Conservation (phyloP, 2,329 filamentous ascomycete genomes). For the Colletotrichum liriopes region DNA sequence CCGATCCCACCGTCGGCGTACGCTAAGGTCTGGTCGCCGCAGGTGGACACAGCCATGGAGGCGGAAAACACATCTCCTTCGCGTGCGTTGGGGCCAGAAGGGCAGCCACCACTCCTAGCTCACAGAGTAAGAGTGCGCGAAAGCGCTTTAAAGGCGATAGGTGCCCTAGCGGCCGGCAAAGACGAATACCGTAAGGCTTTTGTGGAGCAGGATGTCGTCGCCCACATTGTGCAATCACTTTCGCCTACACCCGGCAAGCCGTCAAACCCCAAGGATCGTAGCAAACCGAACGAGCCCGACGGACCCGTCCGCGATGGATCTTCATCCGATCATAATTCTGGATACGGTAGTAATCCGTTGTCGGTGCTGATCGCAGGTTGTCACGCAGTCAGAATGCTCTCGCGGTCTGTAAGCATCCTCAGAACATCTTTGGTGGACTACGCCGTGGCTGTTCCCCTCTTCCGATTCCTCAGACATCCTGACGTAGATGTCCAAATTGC, state of each 20-base stretch:
- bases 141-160: conserved; percentile 82
- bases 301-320: conserved; percentile 48
- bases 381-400: conserved; percentile 84
- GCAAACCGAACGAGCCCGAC: conserved; percentile 56
- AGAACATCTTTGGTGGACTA: conserved; percentile 91
- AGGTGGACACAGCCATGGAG: conserved; percentile 53
- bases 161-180: conserved; percentile 85
- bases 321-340: conserved; percentile 52
- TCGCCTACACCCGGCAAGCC: conserved; percentile 69
- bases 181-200: conserved; percentile 88
- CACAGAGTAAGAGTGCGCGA: conserved; percentile 86
- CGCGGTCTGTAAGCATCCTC: conserved; percentile 86
- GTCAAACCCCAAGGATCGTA: conserved; percentile 58
- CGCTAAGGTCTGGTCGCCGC: conserved; percentile 58
- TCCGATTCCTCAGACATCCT: conserved; percentile 80
- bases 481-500: conserved; percentile 88
- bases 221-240: conserved; percentile 88
- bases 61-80: conserved; percentile 53
- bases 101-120: conserved; percentile 71
- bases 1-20: conserved; percentile 54
- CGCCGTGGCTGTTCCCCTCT: conserved; percentile 83
- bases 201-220: conserved; percentile 84
- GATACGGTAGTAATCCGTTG: conserved; percentile 81
- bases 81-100: conserved; percentile 71
- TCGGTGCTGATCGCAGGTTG: conserved; percentile 89